Conservation (phyloP, 164 flowering plant genomes). For the Umbellularia californica region DNA sequence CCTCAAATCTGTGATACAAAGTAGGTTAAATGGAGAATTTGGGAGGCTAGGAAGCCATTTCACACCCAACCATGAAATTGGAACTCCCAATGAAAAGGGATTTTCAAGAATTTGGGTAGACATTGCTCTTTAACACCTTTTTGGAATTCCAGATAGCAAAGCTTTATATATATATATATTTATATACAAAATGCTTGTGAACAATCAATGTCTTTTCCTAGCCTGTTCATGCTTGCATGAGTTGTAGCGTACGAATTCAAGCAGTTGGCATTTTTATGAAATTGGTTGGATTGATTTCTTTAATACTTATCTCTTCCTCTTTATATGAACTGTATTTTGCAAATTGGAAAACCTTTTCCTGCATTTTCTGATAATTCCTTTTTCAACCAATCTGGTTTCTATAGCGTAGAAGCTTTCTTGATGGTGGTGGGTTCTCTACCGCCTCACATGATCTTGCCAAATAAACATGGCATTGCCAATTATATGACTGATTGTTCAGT, state of each 20-base stretch:
- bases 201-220: not conserved
- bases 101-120: too few species aligned
- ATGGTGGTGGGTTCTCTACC: slow-evolving; percentile 14
- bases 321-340: not conserved
- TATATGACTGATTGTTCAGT: not conserved
- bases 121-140: too few species aligned
- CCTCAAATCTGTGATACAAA: too few species aligned
- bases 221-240: not conserved
- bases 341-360: not conserved
- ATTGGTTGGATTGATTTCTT: not conserved
- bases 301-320: not conserved
- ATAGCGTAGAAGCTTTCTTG: not conserved
- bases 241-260: not conserved
- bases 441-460: slow-evolving; percentile 8
- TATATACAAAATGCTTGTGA: too few species aligned
- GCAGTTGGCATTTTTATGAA: not conserved
- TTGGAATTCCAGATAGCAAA: too few species aligned
- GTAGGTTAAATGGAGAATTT: too few species aligned
- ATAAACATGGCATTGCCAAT: not conserved
- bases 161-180: too few species aligned
- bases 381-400: not conserved
- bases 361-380: not conserved
- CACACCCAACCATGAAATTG: too few species aligned
- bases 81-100: too few species aligned
- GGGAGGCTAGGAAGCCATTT: too few species aligned